Base-by-base conservation (phyloP, 129 eudicot species). In the Pittosporum tobira region DNA sequence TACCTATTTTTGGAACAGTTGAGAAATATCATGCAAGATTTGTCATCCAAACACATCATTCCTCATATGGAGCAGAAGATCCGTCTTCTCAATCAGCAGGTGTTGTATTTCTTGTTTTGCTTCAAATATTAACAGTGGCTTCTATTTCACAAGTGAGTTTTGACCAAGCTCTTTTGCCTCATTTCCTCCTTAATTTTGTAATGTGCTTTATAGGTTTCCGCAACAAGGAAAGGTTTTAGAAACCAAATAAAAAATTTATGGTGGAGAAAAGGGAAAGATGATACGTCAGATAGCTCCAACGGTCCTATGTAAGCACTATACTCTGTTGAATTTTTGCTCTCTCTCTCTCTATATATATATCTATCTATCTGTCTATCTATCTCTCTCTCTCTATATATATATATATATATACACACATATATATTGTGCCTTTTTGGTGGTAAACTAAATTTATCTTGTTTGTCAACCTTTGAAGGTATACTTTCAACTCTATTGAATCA, bases 181-280 rank as follows among this genome's bases (percentile, higher is more conserved):
- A 44, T 49, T 20, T 64, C 19, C 24, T 59, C 25, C 45, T 45
- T 48, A 42, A 48, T 22, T 22, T 50, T 54, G 20, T 61, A 40
- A 66, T 42, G 22, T 58, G 18, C 34, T 61, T 38, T 48, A n/a
- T n/a, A 91, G 98, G 98, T 91, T 59, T 78, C 98, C 50, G 90
- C 96, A 49, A 91, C 96, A 70, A 91, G 96, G 79, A 91, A 81
- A 74, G 98, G 98, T 57, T 87, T 91, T 44, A 83, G 94, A 71
- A 91, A 91, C 81, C 98, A 91, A 74, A 76, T 91, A 55, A 91
- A 91, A 64, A 86, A 91, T 71, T 77, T 91, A 66, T 91, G 94
- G 98, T 91, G 98, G 98, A 80, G 98, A 83, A 91, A 87, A 69
- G 98, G 95, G 44, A 91, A 81, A 77, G 98, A 91, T 4, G 98